These are phyloP conservation scores for Mortierella claussenii DNA, from an alignment of 192 early-diverging fungal species.

Conservation along the genomic window DNA sequence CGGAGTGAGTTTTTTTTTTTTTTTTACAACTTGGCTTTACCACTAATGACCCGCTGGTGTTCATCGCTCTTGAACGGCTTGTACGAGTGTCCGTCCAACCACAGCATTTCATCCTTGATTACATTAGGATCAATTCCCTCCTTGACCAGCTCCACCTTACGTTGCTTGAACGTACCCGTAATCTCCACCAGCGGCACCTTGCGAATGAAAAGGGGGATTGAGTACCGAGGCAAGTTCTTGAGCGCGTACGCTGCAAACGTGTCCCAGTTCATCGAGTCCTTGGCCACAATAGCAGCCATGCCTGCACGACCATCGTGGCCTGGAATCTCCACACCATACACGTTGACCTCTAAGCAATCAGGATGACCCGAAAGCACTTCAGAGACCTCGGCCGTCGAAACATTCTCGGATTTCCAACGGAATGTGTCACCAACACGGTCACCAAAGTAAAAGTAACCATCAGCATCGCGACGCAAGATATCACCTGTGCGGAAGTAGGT, in stretches of 20 bases:
- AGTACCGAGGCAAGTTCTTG: constrained; percentile 67
- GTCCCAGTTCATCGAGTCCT: constrained; percentile 45
- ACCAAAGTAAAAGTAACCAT: constrained; percentile 71
- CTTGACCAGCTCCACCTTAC: constrained; percentile 58
- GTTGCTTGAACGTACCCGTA: constrained; percentile 65
- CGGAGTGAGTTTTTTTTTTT: no score
- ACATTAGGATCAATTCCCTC: constrained; percentile 57
- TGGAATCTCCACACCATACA: constrained; percentile 71
- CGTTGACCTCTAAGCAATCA: constrained; percentile 68
- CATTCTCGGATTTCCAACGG: constrained; percentile 76
- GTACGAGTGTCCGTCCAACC: constrained; percentile 58
- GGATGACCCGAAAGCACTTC: constrained; percentile 66
- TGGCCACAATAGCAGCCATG: constrained; percentile 71
- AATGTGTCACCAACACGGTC: constrained; percentile 80
- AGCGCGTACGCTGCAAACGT: constrained; percentile 47
- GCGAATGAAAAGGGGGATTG: constrained; percentile 72
- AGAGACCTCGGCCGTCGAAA: constrained; percentile 69
- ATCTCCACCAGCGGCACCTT: constrained; percentile 58
- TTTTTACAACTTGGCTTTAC: constrained; percentile 32
- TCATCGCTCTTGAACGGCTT: constrained; percentile 50
- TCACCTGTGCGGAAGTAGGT: constrained; percentile 72
- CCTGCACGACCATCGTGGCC: constrained; percentile 72
- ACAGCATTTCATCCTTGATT: constrained; percentile 54
- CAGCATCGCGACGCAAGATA: constrained; percentile 59
- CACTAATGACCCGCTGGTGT: constrained; percentile 28